Percentiles rank a stretch among this genome's conserved stretches.
Evolutionary conservation across 225 moss, liverwort and hornwort species (phyloP).

Genomic region (Sphagnum contortum): DNA sequence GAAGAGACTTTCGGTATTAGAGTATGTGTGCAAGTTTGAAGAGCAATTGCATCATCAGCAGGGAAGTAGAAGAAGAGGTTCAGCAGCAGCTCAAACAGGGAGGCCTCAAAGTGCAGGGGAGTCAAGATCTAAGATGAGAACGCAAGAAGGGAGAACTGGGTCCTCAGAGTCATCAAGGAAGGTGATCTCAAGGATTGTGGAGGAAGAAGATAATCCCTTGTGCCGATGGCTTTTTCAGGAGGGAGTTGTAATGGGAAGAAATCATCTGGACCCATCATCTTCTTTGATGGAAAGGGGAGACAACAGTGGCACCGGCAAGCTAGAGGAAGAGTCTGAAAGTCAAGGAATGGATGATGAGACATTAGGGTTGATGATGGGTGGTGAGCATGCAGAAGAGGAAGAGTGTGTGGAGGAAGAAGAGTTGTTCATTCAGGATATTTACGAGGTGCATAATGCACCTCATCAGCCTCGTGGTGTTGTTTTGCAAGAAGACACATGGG

Average conservation of each 20-base stretch:
- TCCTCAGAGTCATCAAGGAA: constrained; percentile 10
- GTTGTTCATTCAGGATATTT: constrained; percentile 60
- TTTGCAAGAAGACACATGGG: constrained; percentile 10
- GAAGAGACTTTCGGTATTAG: constrained; percentile 76
- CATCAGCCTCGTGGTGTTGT: constrained; percentile 14
- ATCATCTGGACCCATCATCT: constrained; percentile 6
- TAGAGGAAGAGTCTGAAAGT: constrained; percentile 2
- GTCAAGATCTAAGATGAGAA: constrained; percentile 11
- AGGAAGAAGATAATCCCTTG: constrained; percentile 20
- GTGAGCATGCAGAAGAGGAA: constrained; percentile 5
- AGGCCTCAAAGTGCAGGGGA: constrained; percentile 26
- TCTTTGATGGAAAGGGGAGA: constrained; percentile 5
- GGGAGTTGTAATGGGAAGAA: constrained; percentile 11
- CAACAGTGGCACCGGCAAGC: not conserved
- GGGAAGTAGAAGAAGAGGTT: constrained; percentile 7
- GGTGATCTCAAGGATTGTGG: constrained; percentile 12
- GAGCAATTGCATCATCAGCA: constrained; percentile 61
- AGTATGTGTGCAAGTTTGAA: constrained; percentile 87
- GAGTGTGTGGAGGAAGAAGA: constrained; percentile 23
- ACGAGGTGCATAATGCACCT: constrained; percentile 51
- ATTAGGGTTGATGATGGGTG: constrained; percentile 3
- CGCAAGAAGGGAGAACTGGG: constrained; percentile 8
- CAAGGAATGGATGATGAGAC: constrained; percentile 5
- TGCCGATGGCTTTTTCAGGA: constrained; percentile 37
- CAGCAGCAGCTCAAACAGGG: constrained; percentile 9